These are phyloP conservation scores for Mortierella sp. DNA, from an alignment of 371 early-diverging fungal genomes.

Conservation along the genomic window DNA sequence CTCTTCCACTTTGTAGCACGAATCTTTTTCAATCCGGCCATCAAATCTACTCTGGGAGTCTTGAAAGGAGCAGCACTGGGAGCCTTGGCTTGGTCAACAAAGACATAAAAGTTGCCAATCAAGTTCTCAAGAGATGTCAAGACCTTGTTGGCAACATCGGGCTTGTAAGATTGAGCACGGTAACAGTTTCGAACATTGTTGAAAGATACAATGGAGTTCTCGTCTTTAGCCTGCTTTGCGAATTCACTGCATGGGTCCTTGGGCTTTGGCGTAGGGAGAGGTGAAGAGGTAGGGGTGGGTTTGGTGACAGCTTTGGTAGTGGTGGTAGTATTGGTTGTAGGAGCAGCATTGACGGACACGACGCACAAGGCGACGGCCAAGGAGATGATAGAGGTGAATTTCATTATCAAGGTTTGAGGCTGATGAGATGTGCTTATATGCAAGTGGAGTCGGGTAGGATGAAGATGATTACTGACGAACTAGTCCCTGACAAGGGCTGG, in stretches of 20 bases:
- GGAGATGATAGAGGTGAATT: slow-evolving; percentile 54
- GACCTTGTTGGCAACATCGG: slow-evolving; percentile 33
- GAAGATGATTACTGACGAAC: not conserved
- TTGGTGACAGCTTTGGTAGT: slow-evolving; percentile 8
- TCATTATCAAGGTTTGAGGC: slow-evolving; percentile 16
- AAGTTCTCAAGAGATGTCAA: slow-evolving; percentile 34
- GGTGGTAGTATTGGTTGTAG: slow-evolving; percentile 9
- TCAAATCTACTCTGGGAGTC: slow-evolving; percentile 32
- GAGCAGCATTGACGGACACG: slow-evolving; percentile 29
- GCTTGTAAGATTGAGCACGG: slow-evolving; percentile 31
- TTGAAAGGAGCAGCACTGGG: slow-evolving; percentile 26
- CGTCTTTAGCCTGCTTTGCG: slow-evolving; percentile 25
- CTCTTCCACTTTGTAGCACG: slow-evolving; percentile 40
- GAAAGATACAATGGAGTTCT: slow-evolving; percentile 21
- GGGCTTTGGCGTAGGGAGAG: slow-evolving; percentile 12
- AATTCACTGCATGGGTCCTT: slow-evolving; percentile 33
- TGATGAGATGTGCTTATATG: not conserved
- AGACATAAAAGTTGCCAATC: slow-evolving; percentile 45
- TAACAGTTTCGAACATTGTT: slow-evolving; percentile 36
- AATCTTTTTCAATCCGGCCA: slow-evolving; percentile 39
- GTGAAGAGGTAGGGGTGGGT: slow-evolving; percentile 1
- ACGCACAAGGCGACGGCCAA: slow-evolving; percentile 61
- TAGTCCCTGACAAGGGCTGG: slow-evolving; percentile 45
- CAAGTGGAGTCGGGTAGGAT: not conserved
- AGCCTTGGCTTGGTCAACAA: slow-evolving; percentile 45